phyloP scores from a whole-genome alignment of 2,329 filamentous ascomycete species.

The Xylariales sp. region DNA sequence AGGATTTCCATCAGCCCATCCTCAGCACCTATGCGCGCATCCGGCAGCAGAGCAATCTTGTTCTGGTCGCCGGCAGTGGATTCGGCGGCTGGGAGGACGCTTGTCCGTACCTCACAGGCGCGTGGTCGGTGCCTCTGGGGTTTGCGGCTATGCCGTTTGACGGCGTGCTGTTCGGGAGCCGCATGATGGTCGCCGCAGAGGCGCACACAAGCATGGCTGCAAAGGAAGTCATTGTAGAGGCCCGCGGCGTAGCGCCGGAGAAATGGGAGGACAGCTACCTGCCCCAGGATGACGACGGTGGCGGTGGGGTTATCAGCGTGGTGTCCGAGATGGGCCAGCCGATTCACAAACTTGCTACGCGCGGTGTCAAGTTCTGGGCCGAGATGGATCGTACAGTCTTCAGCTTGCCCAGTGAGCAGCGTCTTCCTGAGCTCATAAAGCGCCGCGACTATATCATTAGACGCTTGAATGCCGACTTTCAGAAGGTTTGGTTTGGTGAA shows the following conservation, averaged over 20 bases:
- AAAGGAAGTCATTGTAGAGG: conserved; percentile 85
- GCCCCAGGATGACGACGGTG: conserved; percentile 43
- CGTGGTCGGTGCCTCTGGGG: conserved; percentile 78
- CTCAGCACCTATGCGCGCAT: conserved; percentile 88
- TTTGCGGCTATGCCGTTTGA: conserved; percentile 94
- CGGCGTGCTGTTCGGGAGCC: conserved; percentile 83
- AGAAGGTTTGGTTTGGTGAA: conserved; percentile 93
- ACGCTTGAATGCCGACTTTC: conserved; percentile 92
- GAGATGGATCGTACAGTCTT: conserved; percentile 99
- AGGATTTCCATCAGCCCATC: conserved; percentile 91
- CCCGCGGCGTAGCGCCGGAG: conserved; percentile 72
- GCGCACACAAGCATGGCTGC: conserved; percentile 81
- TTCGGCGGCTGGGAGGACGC: conserved; percentile 88
- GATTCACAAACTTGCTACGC: conserved; percentile 95
- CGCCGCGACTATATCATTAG: conserved; percentile 87
- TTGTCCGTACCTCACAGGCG: conserved; percentile 85
- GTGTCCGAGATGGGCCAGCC: conserved; percentile 99
- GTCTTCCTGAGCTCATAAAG: conserved; percentile 80
- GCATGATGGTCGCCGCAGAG: conserved; percentile 93
- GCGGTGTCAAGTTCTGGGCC: conserved; percentile 93
- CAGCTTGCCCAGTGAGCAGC: conserved; percentile 89
- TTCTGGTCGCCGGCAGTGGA: conserved; percentile 84
- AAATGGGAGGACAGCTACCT: conserved; percentile 91
- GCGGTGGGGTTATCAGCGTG: conserved; percentile 95
- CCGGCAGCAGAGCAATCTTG: conserved; percentile 77